A percentile compares a stretch with the other conserved stretches of the same genome.
Conservation (phyloP, 2,329 filamentous ascomycete genomes). For the Pseudogymnoascus sp. region DNA sequence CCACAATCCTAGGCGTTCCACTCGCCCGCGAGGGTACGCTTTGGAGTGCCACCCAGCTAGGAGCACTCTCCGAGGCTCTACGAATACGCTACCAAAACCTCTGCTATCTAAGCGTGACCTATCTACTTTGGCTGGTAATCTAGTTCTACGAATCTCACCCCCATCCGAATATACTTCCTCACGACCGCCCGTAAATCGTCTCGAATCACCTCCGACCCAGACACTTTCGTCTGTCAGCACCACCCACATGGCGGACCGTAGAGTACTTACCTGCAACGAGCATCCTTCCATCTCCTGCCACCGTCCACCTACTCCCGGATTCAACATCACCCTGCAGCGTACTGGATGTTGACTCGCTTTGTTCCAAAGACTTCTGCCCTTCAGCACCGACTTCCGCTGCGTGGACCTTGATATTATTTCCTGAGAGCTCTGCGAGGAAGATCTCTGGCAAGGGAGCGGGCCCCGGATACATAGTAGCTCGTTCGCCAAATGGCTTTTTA, state of each 20-base stretch:
- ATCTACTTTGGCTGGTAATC: too few species aligned
- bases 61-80: too few species aligned
- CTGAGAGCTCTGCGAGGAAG: neutral
- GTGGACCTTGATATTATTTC: too few species aligned
- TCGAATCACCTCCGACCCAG: conserved; percentile 12
- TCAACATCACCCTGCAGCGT: neutral
- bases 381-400: neutral
- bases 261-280: neutral
- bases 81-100: too few species aligned
- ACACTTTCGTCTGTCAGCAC: conserved; percentile 11
- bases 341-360: neutral
- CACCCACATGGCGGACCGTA: neutral
- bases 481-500: neutral
- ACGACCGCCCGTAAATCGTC: conserved; percentile 14
- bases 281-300: neutral
- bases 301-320: neutral
- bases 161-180: too few species aligned
- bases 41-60: too few species aligned
- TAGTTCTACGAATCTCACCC: too few species aligned
- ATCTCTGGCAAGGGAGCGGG: neutral
- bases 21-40: neutral
- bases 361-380: neutral
- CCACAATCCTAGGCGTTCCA: neutral
- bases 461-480: neutral
- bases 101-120: too few species aligned